Evolutionary conservation across 768 basidiomycete genomes (phyloP).

Genomic region (Panaeolus cyanescens): DNA sequence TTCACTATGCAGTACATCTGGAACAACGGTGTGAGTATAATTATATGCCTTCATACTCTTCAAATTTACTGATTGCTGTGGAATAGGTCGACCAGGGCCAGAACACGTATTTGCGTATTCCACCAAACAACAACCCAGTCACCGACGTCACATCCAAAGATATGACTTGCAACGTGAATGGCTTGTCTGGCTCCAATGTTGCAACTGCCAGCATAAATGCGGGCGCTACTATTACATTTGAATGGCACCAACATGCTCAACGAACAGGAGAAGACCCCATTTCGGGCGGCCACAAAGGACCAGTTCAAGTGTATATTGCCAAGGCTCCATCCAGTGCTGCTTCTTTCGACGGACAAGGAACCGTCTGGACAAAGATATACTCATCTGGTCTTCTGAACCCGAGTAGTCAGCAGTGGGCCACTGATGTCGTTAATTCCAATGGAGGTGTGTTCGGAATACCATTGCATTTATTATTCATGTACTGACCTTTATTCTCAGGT

Average conservation of each 20-base stretch:
- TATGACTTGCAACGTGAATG: slow-evolving; percentile 54
- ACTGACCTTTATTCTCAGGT: slow-evolving; percentile 21
- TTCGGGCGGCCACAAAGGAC: slow-evolving; percentile 51
- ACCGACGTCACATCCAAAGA: slow-evolving; percentile 56
- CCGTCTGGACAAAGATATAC: slow-evolving; percentile 59
- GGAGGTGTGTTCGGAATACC: slow-evolving; percentile 26
- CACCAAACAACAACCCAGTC: slow-evolving; percentile 57
- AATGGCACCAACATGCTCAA: slow-evolving; percentile 58
- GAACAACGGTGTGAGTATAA: slow-evolving; percentile 42
- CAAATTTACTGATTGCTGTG: background rate
- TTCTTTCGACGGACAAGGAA: slow-evolving; percentile 46
- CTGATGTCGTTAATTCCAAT: slow-evolving; percentile 50
- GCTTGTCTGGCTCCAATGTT: slow-evolving; percentile 41
- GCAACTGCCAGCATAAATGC: slow-evolving; percentile 42
- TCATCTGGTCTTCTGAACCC: slow-evolving; percentile 45
- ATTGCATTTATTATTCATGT: background rate
- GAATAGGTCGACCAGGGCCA: slow-evolving; percentile 44
- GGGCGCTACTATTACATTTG: slow-evolving; percentile 48
- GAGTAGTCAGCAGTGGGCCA: slow-evolving; percentile 44
- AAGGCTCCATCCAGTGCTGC: slow-evolving; percentile 48
- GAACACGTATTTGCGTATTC: slow-evolving; percentile 46
- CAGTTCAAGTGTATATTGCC: slow-evolving; percentile 52
- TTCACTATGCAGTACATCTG: slow-evolving; percentile 57
- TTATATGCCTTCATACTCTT: background rate
- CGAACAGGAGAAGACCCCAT: slow-evolving; percentile 56